phyloP scores from a whole-genome alignment of 768 basidiomycete species.

The Pluteus cervinus region DNA sequence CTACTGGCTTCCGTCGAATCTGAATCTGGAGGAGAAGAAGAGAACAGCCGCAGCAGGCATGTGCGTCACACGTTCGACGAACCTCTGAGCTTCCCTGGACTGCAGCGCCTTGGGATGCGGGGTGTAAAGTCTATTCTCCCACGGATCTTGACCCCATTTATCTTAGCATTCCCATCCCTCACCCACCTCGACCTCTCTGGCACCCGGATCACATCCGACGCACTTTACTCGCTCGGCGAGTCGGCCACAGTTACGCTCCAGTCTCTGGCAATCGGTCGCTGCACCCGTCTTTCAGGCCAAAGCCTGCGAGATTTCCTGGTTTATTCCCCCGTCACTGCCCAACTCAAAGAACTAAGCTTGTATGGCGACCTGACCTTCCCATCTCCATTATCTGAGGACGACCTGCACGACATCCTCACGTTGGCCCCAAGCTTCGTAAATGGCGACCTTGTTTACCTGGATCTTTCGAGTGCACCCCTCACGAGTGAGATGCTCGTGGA shows the following conservation, averaged over 20 bases:
- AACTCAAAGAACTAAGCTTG: slow-evolving; percentile 74
- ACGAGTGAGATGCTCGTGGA: slow-evolving; percentile 49
- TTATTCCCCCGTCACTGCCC: slow-evolving; percentile 53
- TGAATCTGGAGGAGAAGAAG: slow-evolving; percentile 40
- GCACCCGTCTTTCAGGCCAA: slow-evolving; percentile 75
- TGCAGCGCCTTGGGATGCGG: slow-evolving; percentile 75
- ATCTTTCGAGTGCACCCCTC: slow-evolving; percentile 80
- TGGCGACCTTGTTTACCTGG: slow-evolving; percentile 78
- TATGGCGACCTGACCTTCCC: slow-evolving; percentile 86
- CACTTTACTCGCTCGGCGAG: slow-evolving; percentile 60
- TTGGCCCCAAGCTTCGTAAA: slow-evolving; percentile 74
- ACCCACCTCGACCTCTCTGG: slow-evolving; percentile 90
- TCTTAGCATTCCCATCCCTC: slow-evolving; percentile 77
- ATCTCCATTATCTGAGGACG: slow-evolving; percentile 59
- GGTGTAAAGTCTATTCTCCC: slow-evolving; percentile 76
- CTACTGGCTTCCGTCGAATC: slow-evolving; percentile 36
- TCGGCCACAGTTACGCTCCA: slow-evolving; percentile 63
- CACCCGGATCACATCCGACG: slow-evolving; percentile 74
- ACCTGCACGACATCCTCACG: slow-evolving; percentile 62
- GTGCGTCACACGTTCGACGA: slow-evolving; percentile 37
- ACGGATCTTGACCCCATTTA: slow-evolving; percentile 62
- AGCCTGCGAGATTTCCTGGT: slow-evolving; percentile 72
- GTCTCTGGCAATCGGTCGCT: slow-evolving; percentile 81
- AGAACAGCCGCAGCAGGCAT: slow-evolving; percentile 22
- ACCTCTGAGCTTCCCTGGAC: slow-evolving; percentile 55